phyloP scores from a whole-genome alignment of 345 rosid species.

The Ceriops zippeliana region DNA sequence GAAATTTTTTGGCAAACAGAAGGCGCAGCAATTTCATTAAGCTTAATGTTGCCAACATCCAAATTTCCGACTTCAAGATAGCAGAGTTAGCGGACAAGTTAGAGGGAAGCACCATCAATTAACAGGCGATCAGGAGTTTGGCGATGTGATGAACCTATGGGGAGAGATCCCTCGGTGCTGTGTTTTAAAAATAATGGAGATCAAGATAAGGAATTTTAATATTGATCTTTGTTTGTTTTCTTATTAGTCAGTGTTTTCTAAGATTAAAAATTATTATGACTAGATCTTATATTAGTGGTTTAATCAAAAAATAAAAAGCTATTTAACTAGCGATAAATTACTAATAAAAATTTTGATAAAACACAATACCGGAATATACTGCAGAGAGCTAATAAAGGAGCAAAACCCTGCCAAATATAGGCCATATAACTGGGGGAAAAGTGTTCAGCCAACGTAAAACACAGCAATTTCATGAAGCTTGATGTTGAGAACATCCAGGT shows the following conservation, averaged over 20 bases:
- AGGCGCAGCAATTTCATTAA: conserved; percentile 39
- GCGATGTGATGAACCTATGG: too few species aligned
- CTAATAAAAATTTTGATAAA: too few species aligned
- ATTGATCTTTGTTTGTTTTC: too few species aligned
- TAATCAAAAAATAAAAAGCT: too few species aligned
- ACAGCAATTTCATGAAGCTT: conserved; percentile 39
- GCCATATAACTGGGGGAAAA: conserved; percentile 46
- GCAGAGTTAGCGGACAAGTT: background rate
- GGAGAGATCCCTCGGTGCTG: too few species aligned
- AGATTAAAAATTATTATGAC: too few species aligned
- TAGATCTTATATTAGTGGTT: too few species aligned
- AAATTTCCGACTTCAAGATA: conserved; percentile 36
- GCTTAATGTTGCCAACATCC: conserved; percentile 40
- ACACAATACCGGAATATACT: conserved; percentile 8
- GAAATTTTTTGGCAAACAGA: conserved; percentile 33
- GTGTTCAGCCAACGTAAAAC: conserved; percentile 29
- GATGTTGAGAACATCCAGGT: conserved; percentile 42
- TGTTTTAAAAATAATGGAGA: background rate
- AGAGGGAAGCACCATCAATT: too few species aligned
- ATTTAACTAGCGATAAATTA: too few species aligned
- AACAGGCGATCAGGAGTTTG: too few species aligned
- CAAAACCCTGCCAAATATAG: conserved; percentile 35
- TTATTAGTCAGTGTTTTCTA: too few species aligned
- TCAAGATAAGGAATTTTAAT: too few species aligned
- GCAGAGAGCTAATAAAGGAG: conserved; percentile 27